A percentile compares a stretch with the other conserved stretches of the same genome.
Evolutionary conservation across 2,329 filamentous ascomycete species (phyloP).

Genomic region (Colletotrichum kahawae): DNA sequence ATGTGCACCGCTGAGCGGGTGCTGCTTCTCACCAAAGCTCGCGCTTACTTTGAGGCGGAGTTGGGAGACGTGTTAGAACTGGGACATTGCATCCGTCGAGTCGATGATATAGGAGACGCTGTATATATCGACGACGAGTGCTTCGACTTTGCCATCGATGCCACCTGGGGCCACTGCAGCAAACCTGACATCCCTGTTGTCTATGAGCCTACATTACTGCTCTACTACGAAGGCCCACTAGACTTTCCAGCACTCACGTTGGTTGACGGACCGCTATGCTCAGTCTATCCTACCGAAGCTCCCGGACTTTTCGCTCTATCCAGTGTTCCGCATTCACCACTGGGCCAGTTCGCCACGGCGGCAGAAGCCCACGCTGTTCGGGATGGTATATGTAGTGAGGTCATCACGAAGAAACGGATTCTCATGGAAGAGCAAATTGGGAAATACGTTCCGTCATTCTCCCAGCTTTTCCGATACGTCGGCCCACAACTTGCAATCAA

Average conservation of each 20-base stretch:
- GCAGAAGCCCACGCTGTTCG: not conserved
- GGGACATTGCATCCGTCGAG: not conserved
- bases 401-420: not conserved
- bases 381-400: not conserved
- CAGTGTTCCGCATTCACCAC: not conserved
- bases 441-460: not conserved
- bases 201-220: not conserved
- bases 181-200: not conserved
- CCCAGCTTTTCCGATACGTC: not conserved
- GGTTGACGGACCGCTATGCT: not conserved
- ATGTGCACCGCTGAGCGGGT: not conserved
- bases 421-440: not conserved
- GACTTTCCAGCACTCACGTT: not conserved
- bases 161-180: not conserved
- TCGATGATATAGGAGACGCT: not conserved
- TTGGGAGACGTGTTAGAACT: not conserved
- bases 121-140: not conserved
- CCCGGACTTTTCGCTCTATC: not conserved
- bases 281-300: not conserved
- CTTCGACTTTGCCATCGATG: not conserved
- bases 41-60: not conserved
- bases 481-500: not conserved
- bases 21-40: not conserved
- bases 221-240: not conserved
- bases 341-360: not conserved